phyloP scores from a whole-genome alignment of 768 basidiomycete species.

The Mycena belliarum region DNA sequence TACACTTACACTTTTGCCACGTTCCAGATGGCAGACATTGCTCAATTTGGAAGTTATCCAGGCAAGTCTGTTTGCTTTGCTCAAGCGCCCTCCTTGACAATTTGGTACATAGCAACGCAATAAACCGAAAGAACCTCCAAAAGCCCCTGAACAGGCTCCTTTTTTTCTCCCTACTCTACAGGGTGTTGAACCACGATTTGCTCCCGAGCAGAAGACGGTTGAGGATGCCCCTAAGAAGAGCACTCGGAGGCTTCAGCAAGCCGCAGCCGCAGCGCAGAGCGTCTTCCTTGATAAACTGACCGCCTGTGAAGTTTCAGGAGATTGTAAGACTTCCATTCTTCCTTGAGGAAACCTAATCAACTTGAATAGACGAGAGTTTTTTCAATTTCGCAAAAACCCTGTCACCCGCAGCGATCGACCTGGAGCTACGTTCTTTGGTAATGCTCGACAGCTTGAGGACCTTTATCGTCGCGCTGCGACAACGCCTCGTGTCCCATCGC shows the following conservation, averaged over 20 bases:
- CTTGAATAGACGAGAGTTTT: conserved; percentile 69
- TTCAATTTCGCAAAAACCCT: conserved; percentile 84
- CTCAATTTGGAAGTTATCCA: conserved; percentile 94
- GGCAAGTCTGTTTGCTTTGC: conserved; percentile 39
- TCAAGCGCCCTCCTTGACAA: not conserved
- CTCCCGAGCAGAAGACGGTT: conserved; percentile 44
- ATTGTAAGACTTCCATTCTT: conserved; percentile 56
- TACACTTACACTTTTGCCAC: conserved; percentile 88
- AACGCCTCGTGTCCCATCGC: conserved; percentile 71
- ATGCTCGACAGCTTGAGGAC: conserved; percentile 59
- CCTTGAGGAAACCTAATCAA: not conserved
- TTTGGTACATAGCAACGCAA: conserved; percentile 76
- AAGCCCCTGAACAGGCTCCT: conserved; percentile 92
- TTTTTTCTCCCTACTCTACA: conserved; percentile 96
- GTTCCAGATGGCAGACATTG: conserved; percentile 95
- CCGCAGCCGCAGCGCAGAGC: conserved; percentile 55
- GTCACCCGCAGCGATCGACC: conserved; percentile 87
- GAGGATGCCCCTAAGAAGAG: conserved; percentile 40
- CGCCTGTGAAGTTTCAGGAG: conserved; percentile 53
- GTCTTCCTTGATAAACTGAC: conserved; percentile 69
- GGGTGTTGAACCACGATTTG: conserved; percentile 85
- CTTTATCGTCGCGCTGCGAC: conserved; percentile 76
- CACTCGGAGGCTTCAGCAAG: conserved; percentile 55
- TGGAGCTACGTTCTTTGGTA: conserved; percentile 82
- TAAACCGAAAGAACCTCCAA: conserved; percentile 94